These are phyloP conservation scores for Verticillium nonalfalfae DNA, from an alignment of 2,329 filamentous ascomycete species.

Conservation along the genomic window DNA sequence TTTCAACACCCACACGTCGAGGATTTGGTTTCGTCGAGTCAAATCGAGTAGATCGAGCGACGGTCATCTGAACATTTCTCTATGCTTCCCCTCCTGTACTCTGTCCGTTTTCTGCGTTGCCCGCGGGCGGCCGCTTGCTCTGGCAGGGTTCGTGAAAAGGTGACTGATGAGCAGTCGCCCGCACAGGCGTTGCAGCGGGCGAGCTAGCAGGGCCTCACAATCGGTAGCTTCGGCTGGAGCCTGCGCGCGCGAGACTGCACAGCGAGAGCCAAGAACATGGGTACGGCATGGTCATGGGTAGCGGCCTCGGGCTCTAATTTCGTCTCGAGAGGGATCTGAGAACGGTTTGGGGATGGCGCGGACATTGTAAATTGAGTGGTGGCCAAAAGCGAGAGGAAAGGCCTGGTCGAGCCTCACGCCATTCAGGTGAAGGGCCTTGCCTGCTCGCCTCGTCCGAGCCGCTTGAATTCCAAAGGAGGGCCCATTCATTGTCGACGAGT, in stretches of 20 bases:
- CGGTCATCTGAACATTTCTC: background rate
- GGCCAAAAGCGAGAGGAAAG: background rate
- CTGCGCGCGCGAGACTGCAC: background rate
- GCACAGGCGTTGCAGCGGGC: background rate
- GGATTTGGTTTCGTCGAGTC: background rate
- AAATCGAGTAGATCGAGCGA: background rate
- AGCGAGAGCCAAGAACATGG: background rate
- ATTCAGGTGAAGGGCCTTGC: background rate
- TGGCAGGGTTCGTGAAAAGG: background rate
- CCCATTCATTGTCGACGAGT: too few species aligned
- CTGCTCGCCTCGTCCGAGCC: background rate
- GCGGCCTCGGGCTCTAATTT: background rate
- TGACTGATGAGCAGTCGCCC: background rate
- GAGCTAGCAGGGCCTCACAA: background rate
- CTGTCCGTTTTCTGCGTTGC: background rate
- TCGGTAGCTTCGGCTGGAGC: background rate
- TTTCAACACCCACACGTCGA: background rate
- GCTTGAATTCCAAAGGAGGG: background rate
- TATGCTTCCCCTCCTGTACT: background rate
- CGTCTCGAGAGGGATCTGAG: background rate
- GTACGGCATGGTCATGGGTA: background rate
- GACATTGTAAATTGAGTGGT: background rate
- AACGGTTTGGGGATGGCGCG: background rate
- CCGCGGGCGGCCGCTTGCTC: background rate
- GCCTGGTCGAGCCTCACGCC: background rate